A percentile compares a stretch with the other conserved stretches of the same genome.
phyloP scores from a whole-genome alignment of 2,329 filamentous ascomycete species.

The Cryphonectria radicalis region DNA sequence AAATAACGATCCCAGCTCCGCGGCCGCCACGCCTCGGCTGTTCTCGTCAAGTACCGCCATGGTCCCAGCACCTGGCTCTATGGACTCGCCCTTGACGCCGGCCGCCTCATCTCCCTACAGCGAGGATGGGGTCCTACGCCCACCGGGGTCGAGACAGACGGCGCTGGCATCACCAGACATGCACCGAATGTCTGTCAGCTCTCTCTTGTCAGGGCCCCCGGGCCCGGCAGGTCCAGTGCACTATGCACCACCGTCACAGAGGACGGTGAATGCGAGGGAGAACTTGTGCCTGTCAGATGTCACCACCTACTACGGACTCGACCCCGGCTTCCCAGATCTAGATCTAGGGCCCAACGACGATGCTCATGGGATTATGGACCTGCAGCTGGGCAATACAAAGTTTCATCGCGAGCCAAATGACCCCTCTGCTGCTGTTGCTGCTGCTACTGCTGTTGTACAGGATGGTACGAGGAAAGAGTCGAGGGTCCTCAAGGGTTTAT shows the following conservation, averaged over 20 bases:
- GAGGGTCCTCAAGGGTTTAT: constrained; percentile 68
- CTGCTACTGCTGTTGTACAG: constrained; percentile 9
- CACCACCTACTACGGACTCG: constrained; percentile 67
- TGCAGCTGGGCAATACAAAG: constrained; percentile 36
- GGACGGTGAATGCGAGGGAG: constrained; percentile 26
- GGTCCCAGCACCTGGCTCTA: constrained; percentile 24
- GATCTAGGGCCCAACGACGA: constrained; percentile 77
- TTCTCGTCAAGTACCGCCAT: constrained; percentile 34
- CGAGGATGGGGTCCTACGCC: constrained; percentile 34
- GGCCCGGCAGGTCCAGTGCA: constrained; percentile 35
- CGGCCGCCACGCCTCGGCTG: constrained; percentile 28
- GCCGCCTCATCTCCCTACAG: constrained; percentile 45
- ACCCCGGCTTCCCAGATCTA: constrained; percentile 70
- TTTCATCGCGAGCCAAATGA: not conserved
- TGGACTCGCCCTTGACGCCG: constrained; percentile 45
- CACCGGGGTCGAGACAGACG: constrained; percentile 30
- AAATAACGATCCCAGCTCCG: constrained; percentile 14
- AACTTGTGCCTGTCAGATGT: constrained; percentile 35
- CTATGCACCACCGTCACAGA: constrained; percentile 28
- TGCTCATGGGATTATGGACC: constrained; percentile 57
- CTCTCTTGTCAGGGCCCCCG: constrained; percentile 60
- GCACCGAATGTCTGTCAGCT: constrained; percentile 65
- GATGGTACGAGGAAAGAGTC: not conserved
- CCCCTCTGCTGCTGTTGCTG: not conserved
- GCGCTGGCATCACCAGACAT: constrained; percentile 33